A percentile compares a stretch with the other conserved stretches of the same genome.
Evolutionary conservation across 2,329 filamentous ascomycete genomes (phyloP).

Genomic region (Lachnellula subtilissima): DNA sequence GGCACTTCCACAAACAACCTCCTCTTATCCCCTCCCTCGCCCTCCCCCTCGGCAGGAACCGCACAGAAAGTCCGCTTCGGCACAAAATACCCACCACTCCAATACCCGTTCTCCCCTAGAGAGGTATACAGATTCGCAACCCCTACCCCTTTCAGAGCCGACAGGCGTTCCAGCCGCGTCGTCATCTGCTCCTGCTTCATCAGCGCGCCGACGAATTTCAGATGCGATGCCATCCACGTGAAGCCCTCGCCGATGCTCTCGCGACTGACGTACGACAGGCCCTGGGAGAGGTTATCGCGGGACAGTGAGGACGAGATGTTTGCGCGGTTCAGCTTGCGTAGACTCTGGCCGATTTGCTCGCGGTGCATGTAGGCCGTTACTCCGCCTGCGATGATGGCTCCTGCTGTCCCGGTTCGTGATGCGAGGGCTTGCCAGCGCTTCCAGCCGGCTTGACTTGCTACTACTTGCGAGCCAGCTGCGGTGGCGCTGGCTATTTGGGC

Average conservation of each 20-base stretch:
- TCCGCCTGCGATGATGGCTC: constrained; percentile 73
- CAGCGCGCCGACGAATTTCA: constrained; percentile 79
- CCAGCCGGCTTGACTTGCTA: constrained; percentile 36
- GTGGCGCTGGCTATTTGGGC: constrained; percentile 20
- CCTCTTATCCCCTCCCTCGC: neutral
- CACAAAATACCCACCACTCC: constrained; percentile 55
- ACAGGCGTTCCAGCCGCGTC: constrained; percentile 59
- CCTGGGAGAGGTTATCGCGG: constrained; percentile 20
- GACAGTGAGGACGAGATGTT: constrained; percentile 29
- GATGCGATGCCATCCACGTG: constrained; percentile 73
- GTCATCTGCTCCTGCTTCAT: constrained; percentile 69
- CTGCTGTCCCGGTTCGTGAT: constrained; percentile 75
- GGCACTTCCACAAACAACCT: constrained; percentile 17
- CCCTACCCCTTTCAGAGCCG: constrained; percentile 57
- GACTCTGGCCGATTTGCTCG: constrained; percentile 54
- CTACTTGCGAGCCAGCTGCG: constrained; percentile 16
- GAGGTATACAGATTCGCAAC: constrained; percentile 73
- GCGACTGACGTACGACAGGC: constrained; percentile 52
- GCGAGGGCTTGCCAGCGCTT: constrained; percentile 60
- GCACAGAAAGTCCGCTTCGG: constrained; percentile 77
- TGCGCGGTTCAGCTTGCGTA: constrained; percentile 40
- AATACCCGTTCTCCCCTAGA: constrained; percentile 65
- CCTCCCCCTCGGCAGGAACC: constrained; percentile 40
- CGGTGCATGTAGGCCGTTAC: constrained; percentile 78
- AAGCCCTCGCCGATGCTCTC: constrained; percentile 63